A percentile compares a stretch with the other conserved stretches of the same genome.
phyloP scores from a whole-genome alignment of 75 land plant species.

The Chamaecyparis obtusa region DNA sequence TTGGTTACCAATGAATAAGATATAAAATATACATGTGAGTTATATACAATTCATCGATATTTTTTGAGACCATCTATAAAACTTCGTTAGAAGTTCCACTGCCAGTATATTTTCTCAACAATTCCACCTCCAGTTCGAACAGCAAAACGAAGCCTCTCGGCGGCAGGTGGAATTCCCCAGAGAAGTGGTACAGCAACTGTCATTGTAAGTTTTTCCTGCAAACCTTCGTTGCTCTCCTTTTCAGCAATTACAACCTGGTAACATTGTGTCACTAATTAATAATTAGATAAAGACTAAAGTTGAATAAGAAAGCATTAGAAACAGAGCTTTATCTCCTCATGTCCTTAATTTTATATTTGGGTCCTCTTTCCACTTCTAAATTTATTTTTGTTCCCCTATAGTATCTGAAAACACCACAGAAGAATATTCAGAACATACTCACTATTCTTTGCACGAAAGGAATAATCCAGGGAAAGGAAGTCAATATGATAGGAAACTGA shows the following conservation, averaged over 20 bases:
- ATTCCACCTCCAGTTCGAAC: conserved; percentile 94
- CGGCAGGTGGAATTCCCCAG: conserved; percentile 97
- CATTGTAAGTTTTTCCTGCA: conserved; percentile 91
- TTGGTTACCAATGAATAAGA: neutral
- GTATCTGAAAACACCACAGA: neutral
- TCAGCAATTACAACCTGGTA: conserved; percentile 84
- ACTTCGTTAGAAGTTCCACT: conserved; percentile 73
- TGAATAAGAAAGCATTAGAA: conserved; percentile 4
- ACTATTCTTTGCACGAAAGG: neutral
- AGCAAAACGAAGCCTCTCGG: conserved; percentile 81
- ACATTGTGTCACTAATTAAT: neutral
- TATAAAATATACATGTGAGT: neutral
- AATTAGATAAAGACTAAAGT: neutral
- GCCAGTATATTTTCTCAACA: conserved; percentile 86
- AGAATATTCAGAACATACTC: neutral
- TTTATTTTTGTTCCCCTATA: neutral
- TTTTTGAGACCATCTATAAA: neutral
- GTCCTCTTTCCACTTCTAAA: neutral
- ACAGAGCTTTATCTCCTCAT: too few relatives aligned
- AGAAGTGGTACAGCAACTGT: conserved; percentile 88
- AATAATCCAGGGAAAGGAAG: neutral
- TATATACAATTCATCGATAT: neutral
- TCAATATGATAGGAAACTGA: neutral
- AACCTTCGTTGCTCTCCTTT: conserved; percentile 75
- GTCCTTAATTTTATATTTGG: neutral